phyloP scores from a whole-genome alignment of 306 rosid species.

The Senna tora region DNA sequence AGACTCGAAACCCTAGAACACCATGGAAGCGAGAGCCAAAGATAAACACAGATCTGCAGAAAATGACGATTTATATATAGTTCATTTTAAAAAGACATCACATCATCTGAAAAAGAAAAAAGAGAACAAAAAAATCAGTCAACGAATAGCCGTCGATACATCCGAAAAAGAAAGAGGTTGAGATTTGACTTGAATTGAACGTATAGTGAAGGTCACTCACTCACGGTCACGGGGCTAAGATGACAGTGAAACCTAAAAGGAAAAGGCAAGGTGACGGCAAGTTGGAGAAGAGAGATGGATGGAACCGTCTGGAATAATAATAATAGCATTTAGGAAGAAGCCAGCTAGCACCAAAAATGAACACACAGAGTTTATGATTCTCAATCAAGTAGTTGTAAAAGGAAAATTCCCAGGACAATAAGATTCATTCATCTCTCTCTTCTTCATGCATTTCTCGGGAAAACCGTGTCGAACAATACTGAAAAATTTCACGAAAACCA shows the following conservation, averaged over 20 bases:
- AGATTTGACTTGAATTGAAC: constrained; percentile 40
- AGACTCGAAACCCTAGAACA: constrained; percentile 14
- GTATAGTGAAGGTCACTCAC: background rate
- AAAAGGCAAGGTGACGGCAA: constrained; percentile 33
- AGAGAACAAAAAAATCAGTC: constrained; percentile 31
- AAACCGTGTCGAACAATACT: constrained; percentile 7
- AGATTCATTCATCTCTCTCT: background rate
- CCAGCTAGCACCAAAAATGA: constrained; percentile 1
- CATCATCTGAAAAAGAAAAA: background rate
- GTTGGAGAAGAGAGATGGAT: background rate
- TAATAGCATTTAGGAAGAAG: constrained; percentile 20
- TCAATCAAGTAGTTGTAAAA: constrained; percentile 16
- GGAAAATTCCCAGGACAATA: background rate
- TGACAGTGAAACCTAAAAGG: constrained; percentile 21
- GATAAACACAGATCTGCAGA: constrained; percentile 13
- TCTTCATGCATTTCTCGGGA: constrained; percentile 10
- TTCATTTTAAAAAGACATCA: background rate
- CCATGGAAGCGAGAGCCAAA: constrained; percentile 9
- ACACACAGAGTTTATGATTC: constrained; percentile 12
- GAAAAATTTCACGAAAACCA: background rate
- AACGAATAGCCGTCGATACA: constrained; percentile 59
- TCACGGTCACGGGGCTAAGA: constrained; percentile 25
- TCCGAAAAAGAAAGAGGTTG: constrained; percentile 21
- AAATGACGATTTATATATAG: constrained; percentile 4
- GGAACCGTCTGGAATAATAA: background rate